Base-by-base conservation (phyloP, 768 basidiomycete species). In the Russula compacta region DNA sequence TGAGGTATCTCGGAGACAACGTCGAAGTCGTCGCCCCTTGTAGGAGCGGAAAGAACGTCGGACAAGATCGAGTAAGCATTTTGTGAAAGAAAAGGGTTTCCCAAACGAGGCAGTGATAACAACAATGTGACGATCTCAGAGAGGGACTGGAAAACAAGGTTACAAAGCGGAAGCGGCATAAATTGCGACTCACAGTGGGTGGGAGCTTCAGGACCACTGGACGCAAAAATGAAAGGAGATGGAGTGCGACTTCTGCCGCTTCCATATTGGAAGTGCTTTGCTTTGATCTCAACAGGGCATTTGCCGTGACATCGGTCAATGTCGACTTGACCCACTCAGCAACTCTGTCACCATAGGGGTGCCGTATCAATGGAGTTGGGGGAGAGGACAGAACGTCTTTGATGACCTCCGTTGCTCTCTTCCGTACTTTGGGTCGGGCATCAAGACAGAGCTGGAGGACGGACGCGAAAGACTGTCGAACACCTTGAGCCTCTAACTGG, bases 371-470 rank as follows among this genome's bases (percentile, higher is more conserved):
- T 0, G 95, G 95, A 4, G 84, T 77, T 3, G 92, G 89, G 9
- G 94, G 92, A 29, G 78, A 78, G 15, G 80, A 77, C 39, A 99
- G 77, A 4, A 93, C 79, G 66, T 90, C 87, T 67, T 80, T 81
- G 36, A 99, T 81, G 19, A 89, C 81, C 69, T 98, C 95, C 49
- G 87, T 86, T 24, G 95, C 94, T 69, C 87, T 84, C 73, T 83
- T 94, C 58, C 97, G 84, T 55, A 99, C 93, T 76, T 98, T 98
- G 19, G 97, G 97, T 53, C 97, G 78, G 4, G 86, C 81, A 74
- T 99, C 97, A 47, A 92, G 78, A 66, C 83, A 86, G 50, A 97
- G 75, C 51, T 90, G 87, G 44, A 98, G 75, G 56, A 97, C 77
- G 40, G 89, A 86, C 47, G 88, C 86, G 77, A 94, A 98, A 3